phyloP scores from a whole-genome alignment of 257 asterid genomes.

The Solanum okadae region DNA sequence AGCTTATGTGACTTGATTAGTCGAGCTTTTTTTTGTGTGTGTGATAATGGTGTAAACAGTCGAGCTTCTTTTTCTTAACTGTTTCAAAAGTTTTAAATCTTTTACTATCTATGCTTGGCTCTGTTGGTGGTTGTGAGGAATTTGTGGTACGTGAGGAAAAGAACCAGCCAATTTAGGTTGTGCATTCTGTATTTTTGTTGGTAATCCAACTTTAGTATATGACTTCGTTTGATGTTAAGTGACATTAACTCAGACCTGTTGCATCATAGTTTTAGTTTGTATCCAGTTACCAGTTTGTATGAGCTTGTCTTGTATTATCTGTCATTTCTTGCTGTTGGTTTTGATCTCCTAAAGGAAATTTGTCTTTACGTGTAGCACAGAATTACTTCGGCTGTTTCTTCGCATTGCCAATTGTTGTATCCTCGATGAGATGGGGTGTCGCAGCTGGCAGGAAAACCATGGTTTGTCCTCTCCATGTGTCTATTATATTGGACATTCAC shows the following conservation, averaged over 20 bases:
- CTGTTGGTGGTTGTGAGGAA: neutral
- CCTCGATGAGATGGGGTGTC: constrained; percentile 90
- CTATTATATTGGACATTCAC: neutral
- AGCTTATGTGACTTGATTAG: neutral
- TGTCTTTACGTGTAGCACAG: constrained; percentile 20
- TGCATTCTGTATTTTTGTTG: neutral
- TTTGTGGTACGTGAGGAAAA: neutral
- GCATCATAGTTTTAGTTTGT: neutral
- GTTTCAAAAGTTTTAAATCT: neutral
- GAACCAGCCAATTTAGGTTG: neutral
- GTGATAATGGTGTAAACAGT: neutral
- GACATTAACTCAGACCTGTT: neutral
- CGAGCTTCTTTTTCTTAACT: neutral
- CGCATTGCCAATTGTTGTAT: constrained; percentile 82
- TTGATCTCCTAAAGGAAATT: neutral
- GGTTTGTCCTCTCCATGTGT: constrained; percentile 25
- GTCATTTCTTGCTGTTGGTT: neutral
- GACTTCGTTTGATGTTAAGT: neutral
- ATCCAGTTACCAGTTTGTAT: neutral
- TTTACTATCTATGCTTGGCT: neutral
- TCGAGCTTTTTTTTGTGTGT: neutral
- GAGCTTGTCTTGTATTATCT: neutral
- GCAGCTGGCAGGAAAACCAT: constrained; percentile 93
- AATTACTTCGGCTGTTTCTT: constrained; percentile 88
- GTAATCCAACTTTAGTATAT: neutral